Conservation (phyloP, 768 basidiomycete genomes). For the Daedaleopsis sinensis region DNA sequence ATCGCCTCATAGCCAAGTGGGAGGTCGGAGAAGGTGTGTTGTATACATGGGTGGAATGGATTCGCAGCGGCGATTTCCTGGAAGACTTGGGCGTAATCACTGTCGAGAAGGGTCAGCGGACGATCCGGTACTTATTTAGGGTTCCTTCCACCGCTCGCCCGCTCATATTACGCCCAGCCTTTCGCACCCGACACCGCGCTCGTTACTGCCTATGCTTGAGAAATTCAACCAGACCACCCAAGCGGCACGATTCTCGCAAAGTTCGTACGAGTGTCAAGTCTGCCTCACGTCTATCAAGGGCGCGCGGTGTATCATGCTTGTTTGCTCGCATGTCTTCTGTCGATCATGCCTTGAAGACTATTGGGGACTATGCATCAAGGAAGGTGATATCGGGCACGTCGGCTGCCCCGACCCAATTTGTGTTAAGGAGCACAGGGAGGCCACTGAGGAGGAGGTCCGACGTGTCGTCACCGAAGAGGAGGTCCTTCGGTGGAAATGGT, state of each 20-base stretch:
- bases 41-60: slow-evolving; percentile 73
- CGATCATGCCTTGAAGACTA: slow-evolving; percentile 77
- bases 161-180: slow-evolving; percentile 41
- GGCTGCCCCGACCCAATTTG: slow-evolving; percentile 83
- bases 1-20: slow-evolving; percentile 59
- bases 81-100: slow-evolving; percentile 43
- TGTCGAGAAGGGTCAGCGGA: slow-evolving; percentile 29
- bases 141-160: slow-evolving; percentile 1
- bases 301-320: slow-evolving; percentile 67
- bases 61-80: slow-evolving; percentile 70
- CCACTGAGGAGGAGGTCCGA: slow-evolving; percentile 72
- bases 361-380: slow-evolving; percentile 80
- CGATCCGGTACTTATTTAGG: slow-evolving; percentile 41
- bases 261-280: slow-evolving; percentile 73
- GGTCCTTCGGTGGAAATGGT: slow-evolving; percentile 74
- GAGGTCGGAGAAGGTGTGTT: slow-evolving; percentile 60
- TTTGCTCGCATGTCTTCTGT: slow-evolving; percentile 84
- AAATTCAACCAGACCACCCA: slow-evolving; percentile 51
- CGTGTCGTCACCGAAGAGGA: slow-evolving; percentile 68
- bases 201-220: slow-evolving; percentile 51
- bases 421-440: slow-evolving; percentile 63
- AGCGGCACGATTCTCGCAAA: slow-evolving; percentile 58
- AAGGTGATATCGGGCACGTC: slow-evolving; percentile 77
- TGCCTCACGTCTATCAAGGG: slow-evolving; percentile 80
- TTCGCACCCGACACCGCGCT: slow-evolving; percentile 56